These are phyloP conservation scores for Solanum pinnatisectum DNA, from an alignment of 257 asterid species.

Conservation along the genomic window DNA sequence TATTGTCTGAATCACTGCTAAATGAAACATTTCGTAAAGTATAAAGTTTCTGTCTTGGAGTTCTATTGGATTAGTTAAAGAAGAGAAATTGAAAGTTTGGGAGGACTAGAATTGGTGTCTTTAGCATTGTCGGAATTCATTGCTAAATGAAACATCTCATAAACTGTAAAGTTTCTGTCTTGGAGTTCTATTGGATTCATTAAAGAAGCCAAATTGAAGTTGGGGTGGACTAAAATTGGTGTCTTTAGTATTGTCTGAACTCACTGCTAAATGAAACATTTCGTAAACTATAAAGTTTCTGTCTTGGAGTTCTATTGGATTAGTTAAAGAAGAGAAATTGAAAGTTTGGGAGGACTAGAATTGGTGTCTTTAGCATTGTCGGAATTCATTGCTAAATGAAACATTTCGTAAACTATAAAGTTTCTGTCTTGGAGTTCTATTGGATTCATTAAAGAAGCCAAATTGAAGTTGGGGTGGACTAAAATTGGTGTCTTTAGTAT, in stretches of 20 bases:
- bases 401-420: background rate
- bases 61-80: background rate
- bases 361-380: background rate
- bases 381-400: background rate
- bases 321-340: background rate
- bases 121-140: background rate
- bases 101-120: background rate
- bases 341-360: background rate
- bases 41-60: background rate
- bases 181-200: background rate
- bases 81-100: background rate
- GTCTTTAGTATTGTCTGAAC: background rate
- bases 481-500: background rate
- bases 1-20: background rate
- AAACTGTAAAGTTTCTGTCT: background rate
- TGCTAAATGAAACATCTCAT: background rate
- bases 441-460: background rate
- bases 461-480: background rate
- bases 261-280: background rate
- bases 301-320: background rate
- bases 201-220: background rate
- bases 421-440: background rate
- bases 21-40: background rate
- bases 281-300: background rate
- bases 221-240: background rate